These are phyloP conservation scores for Rhododendron ferrugineum DNA, from an alignment of 148 eudicot species.

Conservation along the genomic window DNA sequence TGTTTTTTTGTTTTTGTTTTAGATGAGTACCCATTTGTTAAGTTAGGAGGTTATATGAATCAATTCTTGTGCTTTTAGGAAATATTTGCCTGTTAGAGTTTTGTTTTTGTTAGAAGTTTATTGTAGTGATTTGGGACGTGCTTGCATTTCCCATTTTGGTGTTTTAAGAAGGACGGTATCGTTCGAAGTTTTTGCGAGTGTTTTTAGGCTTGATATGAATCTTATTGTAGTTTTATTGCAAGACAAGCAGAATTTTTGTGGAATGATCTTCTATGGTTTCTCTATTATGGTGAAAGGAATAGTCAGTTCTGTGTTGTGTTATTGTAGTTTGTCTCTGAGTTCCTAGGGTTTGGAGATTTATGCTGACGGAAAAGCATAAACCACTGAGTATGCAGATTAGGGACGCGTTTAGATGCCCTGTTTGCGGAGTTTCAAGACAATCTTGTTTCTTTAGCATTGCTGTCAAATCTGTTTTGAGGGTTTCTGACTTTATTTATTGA, in stretches of 20 bases:
- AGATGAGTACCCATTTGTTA: not conserved
- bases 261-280: not conserved
- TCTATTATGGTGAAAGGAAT: not conserved
- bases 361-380: not conserved
- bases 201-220: not conserved
- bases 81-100: not conserved
- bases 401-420: not conserved
- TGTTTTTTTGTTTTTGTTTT: not conserved
- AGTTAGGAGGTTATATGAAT: not conserved
- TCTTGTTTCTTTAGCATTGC: not conserved
- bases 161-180: not conserved
- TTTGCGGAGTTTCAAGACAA: not conserved
- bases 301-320: not conserved
- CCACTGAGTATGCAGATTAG: not conserved
- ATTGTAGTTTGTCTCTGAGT: not conserved
- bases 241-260: not conserved
- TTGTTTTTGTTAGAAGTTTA: not conserved
- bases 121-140: not conserved
- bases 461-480: not conserved
- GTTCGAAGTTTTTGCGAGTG: not conserved
- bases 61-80: not conserved
- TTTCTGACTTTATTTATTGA: not conserved
- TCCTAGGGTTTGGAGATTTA: not conserved
- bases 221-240: not conserved
- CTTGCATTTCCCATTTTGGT: not conserved